phyloP scores from a whole-genome alignment of 345 rosid species.

The Lepidium sativum region DNA sequence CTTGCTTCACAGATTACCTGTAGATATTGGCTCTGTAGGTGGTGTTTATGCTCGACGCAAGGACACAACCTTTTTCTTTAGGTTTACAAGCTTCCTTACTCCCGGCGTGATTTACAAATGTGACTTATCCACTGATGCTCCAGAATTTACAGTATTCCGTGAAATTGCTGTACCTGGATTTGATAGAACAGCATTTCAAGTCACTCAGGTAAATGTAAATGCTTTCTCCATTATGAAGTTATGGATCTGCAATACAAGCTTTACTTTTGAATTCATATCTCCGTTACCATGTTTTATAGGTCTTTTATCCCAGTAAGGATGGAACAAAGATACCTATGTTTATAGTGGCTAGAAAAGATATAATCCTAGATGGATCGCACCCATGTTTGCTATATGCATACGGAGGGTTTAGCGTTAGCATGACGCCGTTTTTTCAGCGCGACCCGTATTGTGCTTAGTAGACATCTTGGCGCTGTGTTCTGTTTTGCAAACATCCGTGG shows the following conservation, averaged over 20 bases:
- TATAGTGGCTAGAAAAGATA: slow-evolving; percentile 55
- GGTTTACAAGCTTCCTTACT: slow-evolving; percentile 77
- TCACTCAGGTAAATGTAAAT: slow-evolving; percentile 61
- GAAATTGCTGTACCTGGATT: slow-evolving; percentile 69
- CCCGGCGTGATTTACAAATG: slow-evolving; percentile 82
- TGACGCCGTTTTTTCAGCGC: slow-evolving; percentile 70
- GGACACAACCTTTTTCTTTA: slow-evolving; percentile 47
- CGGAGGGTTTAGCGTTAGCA: slow-evolving; percentile 74
- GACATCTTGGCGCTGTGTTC: slow-evolving; percentile 68
- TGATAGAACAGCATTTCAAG: slow-evolving; percentile 59
- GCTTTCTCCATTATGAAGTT: slow-evolving; percentile 2
- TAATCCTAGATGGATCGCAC: slow-evolving; percentile 68
- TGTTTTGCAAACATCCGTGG: slow-evolving; percentile 91
- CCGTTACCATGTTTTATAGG: slow-evolving; percentile 32
- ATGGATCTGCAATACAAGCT: neutral
- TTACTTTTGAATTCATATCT: neutral
- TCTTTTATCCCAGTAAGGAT: slow-evolving; percentile 73
- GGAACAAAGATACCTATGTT: slow-evolving; percentile 75
- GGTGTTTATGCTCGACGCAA: slow-evolving; percentile 62
- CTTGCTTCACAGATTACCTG: slow-evolving; percentile 59
- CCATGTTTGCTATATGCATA: slow-evolving; percentile 88
- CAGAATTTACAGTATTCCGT: slow-evolving; percentile 66
- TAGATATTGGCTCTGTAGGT: slow-evolving; percentile 68
- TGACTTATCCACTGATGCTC: slow-evolving; percentile 42
- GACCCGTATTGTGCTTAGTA: slow-evolving; percentile 56